Percentiles rank a stretch among this genome's conserved stretches.
Conservation (phyloP, 495 filamentous ascomycete species). For the Aspergillus nanangensis region DNA sequence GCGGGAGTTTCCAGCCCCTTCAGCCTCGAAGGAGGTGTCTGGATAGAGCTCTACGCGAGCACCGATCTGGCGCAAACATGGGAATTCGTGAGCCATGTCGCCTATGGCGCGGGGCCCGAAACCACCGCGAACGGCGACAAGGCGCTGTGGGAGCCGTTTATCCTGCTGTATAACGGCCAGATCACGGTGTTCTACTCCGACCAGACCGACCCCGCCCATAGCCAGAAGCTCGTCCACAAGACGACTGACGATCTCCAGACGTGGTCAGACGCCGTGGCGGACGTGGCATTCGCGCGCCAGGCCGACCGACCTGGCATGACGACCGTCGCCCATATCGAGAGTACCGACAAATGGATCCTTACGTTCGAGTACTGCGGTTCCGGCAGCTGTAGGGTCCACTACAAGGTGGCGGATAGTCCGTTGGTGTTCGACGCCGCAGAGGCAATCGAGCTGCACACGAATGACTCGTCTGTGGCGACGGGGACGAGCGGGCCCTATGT, state of each 20-base stretch:
- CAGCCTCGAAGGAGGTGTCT: background rate
- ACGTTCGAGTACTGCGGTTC: conserved; percentile 5
- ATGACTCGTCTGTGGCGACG: background rate
- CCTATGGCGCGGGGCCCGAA: background rate
- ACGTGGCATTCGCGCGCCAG: background rate
- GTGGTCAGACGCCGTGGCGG: background rate
- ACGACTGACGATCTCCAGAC: background rate
- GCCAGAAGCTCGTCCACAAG: conserved; percentile 5
- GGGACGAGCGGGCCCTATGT: conserved; percentile 1
- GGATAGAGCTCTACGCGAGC: conserved; percentile 1
- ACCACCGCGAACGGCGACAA: background rate
- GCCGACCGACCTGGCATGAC: conserved; percentile 2
- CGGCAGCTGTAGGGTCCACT: too few species aligned
- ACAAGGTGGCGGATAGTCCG: background rate
- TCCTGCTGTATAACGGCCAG: conserved; percentile 1
- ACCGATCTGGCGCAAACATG: background rate
- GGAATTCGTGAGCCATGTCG: conserved; percentile 2
- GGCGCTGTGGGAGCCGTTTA: conserved; percentile 4
- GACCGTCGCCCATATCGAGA: conserved; percentile 1
- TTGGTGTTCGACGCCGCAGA: background rate
- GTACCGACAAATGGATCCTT: conserved; percentile 1
- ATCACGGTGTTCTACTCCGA: conserved; percentile 5
- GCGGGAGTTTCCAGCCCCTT: background rate
- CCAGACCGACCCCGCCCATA: conserved; percentile 1
- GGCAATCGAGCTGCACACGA: conserved; percentile 1